Conservation (phyloP, 768 basidiomycete genomes). For the Suillus weaverae region DNA sequence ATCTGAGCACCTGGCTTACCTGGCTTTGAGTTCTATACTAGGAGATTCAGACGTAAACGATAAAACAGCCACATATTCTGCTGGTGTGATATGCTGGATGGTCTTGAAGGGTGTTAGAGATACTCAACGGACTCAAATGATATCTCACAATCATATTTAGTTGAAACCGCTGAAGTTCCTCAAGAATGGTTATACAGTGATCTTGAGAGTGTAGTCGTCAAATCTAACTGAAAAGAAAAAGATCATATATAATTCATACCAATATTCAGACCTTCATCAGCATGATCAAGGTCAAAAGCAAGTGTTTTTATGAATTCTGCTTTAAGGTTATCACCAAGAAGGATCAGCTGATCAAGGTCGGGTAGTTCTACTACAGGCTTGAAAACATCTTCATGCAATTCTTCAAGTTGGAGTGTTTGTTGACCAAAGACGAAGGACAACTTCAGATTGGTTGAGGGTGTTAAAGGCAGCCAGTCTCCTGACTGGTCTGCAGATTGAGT, state of each 20-base stretch:
- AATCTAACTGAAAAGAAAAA: not conserved
- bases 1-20: not conserved
- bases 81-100: not conserved
- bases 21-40: not conserved
- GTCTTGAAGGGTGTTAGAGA: not conserved
- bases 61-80: not conserved
- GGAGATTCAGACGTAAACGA: not conserved
- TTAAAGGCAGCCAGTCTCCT: not conserved
- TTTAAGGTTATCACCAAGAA: not conserved
- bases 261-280: not conserved
- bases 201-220: not conserved
- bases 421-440: not conserved
- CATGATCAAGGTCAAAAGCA: not conserved
- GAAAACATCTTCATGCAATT: not conserved
- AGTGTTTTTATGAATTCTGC: not conserved
- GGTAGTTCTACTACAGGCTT: not conserved
- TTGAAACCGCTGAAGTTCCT: not conserved
- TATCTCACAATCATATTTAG: not conserved
- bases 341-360: not conserved
- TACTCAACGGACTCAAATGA: not conserved
- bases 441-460: not conserved
- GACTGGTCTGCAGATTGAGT: not conserved
- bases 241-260: not conserved
- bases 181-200: not conserved
- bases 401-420: not conserved